A percentile compares a stretch with the other conserved stretches of the same genome.
phyloP scores from a whole-genome alignment of 2,329 filamentous ascomycete genomes.

The Venturia effusa region DNA sequence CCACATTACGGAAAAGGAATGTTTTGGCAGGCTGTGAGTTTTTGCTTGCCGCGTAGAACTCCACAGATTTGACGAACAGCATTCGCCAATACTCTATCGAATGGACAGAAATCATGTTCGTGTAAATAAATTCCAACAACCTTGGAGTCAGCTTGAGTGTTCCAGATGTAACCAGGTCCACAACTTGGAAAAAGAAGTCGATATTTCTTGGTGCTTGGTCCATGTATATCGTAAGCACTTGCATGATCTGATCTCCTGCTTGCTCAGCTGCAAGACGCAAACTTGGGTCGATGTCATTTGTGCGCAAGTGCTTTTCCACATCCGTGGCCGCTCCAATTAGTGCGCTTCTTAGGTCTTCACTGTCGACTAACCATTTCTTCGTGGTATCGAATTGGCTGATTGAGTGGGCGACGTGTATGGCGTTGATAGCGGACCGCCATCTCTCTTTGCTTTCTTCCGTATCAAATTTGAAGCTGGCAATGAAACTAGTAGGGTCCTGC shows the following conservation, averaged over 20 bases:
- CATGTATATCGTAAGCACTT: constrained; percentile 72
- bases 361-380: constrained; percentile 53
- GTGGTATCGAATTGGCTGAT: constrained; percentile 57
- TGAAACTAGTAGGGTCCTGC: constrained; percentile 60
- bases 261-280: constrained; percentile 81
- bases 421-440: constrained; percentile 74
- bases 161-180: constrained; percentile 73
- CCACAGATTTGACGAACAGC: constrained; percentile 74
- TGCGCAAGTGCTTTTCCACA: constrained; percentile 62
- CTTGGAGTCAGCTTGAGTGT: constrained; percentile 68
- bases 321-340: constrained; percentile 60
- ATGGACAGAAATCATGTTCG: constrained; percentile 69
- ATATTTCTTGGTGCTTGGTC: constrained; percentile 63
- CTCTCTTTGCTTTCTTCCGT: constrained; percentile 51
- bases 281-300: constrained; percentile 53
- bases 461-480: constrained; percentile 52
- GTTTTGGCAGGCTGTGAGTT: constrained; percentile 77
- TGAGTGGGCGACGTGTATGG: constrained; percentile 74
- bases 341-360: constrained; percentile 46
- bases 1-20: constrained; percentile 81
- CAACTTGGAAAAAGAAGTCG: constrained; percentile 72
- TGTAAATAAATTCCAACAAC: constrained; percentile 75
- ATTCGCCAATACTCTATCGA: constrained; percentile 79
- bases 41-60: constrained; percentile 64
- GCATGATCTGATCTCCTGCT: constrained; percentile 77